These are phyloP conservation scores for Entonaema liquescens DNA, from an alignment of 495 filamentous ascomycete species.

Conservation along the genomic window DNA sequence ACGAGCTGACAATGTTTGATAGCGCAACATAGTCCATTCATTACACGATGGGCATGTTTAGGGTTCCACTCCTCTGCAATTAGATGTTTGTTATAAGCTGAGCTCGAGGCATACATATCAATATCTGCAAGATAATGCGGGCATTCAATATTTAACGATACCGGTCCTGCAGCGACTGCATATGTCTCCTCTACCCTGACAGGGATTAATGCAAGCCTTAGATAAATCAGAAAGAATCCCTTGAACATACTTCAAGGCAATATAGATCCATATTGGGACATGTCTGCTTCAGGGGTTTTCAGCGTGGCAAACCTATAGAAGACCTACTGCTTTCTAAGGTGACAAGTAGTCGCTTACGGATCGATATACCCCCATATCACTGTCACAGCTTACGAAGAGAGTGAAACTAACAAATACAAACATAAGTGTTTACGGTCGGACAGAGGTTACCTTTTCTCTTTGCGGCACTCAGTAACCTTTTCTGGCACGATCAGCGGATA, in stretches of 20 bases:
- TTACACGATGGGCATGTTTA: conserved; percentile 1
- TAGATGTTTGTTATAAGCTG: conserved; percentile 22
- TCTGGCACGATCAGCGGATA: neutral
- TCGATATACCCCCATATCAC: neutral
- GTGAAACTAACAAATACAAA: neutral
- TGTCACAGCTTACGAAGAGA: neutral
- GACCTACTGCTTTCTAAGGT: neutral
- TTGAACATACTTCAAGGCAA: neutral
- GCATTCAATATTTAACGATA: conserved; percentile 17
- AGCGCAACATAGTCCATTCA: neutral
- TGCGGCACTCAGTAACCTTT: neutral
- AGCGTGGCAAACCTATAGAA: neutral
- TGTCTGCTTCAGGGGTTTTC: neutral
- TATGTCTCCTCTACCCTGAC: conserved; percentile 10
- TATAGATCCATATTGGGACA: neutral
- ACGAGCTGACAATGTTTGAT: conserved; percentile 1
- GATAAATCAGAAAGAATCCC: neutral
- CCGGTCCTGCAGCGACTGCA: neutral
- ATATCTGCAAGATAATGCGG: conserved; percentile 22
- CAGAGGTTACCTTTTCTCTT: neutral
- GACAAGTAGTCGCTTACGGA: neutral
- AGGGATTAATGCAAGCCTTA: neutral
- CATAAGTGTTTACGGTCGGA: neutral
- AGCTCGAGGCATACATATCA: neutral
- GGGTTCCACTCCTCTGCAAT: neutral